phyloP scores from a whole-genome alignment of 2,329 filamentous ascomycete species.

The Microsporum canis region DNA sequence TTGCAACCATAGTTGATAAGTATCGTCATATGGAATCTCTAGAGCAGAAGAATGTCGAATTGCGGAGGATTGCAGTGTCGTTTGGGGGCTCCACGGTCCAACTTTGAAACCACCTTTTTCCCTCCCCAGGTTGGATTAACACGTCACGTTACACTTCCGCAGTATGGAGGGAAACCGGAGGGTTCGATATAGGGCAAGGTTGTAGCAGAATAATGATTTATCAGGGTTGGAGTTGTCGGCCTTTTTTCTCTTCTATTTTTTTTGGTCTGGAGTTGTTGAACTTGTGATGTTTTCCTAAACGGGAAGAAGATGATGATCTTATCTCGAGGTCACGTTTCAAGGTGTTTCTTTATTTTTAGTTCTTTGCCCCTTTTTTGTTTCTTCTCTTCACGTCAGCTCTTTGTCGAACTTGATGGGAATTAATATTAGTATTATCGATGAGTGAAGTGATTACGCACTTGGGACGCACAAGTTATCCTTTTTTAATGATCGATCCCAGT shows the following conservation, averaged over 20 bases:
- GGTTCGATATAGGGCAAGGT: background rate
- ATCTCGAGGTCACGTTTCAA: background rate
- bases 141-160: background rate
- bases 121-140: background rate
- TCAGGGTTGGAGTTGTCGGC: background rate
- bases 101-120: background rate
- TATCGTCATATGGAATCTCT: conserved; percentile 6
- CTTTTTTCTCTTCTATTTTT: background rate
- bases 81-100: background rate
- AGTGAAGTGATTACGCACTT: background rate
- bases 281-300: background rate
- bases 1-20: conserved; percentile 26
- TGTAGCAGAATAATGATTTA: background rate
- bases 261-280: background rate
- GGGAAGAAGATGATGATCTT: conserved; percentile 2
- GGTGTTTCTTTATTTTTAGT: background rate
- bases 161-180: background rate
- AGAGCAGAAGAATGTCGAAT: background rate
- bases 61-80: background rate
- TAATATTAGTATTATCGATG: background rate
- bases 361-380: background rate
- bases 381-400: background rate
- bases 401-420: background rate
- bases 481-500: background rate
- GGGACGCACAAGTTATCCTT: background rate